Evolutionary conservation across 805 yeast species (phyloP).

Genomic region (Spathaspora hagerdaliae): DNA sequence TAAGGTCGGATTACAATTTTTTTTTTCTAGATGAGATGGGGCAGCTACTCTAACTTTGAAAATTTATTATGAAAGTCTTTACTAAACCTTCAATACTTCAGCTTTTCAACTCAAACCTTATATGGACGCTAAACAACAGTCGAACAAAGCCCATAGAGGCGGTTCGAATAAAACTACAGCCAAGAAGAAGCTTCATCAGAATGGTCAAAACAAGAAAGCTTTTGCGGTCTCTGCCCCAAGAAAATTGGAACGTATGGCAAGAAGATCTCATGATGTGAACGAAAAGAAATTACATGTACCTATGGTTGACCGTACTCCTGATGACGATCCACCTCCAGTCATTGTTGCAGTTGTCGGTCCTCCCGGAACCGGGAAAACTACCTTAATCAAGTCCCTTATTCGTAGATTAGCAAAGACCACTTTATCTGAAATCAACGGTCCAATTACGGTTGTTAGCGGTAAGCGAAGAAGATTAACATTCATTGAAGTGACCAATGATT

Average conservation of each 20-base stretch:
- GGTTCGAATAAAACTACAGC: slow-evolving; percentile 50
- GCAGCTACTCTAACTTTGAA: too few relatives aligned
- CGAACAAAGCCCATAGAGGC: slow-evolving; percentile 78
- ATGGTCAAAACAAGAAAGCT: slow-evolving; percentile 56
- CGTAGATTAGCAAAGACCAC: slow-evolving; percentile 85
- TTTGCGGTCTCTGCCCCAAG: slow-evolving; percentile 61
- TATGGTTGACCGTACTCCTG: slow-evolving; percentile 96
- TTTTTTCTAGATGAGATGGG: neutral
- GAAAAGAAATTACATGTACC: slow-evolving; percentile 93
- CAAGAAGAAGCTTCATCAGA: slow-evolving; percentile 82
- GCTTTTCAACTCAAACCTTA: neutral
- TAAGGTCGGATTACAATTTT: neutral
- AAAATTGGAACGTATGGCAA: slow-evolving; percentile 78
- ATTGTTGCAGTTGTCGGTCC: slow-evolving; percentile 98
- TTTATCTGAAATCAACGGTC: slow-evolving; percentile 84
- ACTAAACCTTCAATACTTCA: neutral
- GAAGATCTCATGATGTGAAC: slow-evolving; percentile 74
- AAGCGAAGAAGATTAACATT: slow-evolving; percentile 90
- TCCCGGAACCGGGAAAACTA: slow-evolving; percentile 97
- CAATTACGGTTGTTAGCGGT: slow-evolving; percentile 94
- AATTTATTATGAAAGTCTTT: too few relatives aligned
- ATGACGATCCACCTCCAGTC: slow-evolving; percentile 96
- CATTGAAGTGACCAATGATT: slow-evolving; percentile 87
- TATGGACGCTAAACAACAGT: slow-evolving; percentile 41
- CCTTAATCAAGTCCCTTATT: slow-evolving; percentile 83